Base-by-base conservation (phyloP, 176 grass and related monocot genomes). In the Oryza meridionalis region DNA sequence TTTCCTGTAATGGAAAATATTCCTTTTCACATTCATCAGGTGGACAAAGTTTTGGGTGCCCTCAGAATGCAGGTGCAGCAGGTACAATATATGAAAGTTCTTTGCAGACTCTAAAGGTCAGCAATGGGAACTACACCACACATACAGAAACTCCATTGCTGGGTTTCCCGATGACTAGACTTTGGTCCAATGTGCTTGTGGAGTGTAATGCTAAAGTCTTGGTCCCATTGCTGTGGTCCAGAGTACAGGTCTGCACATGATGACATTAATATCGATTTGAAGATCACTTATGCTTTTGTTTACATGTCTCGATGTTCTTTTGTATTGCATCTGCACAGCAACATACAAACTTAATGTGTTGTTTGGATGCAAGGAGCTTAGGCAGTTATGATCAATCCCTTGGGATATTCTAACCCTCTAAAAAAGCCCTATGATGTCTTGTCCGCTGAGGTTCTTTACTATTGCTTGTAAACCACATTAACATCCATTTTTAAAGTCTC, bases 81-180 rank as follows among this genome's bases (percentile, higher is more conserved):
- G 96, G 96, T 79, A 99, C 93, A 70, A 73, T 94, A 83, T 99
- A 96, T 88, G 91, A 99, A 83, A 90, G 80, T 80, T 90, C 91
- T 73, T 87, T 99, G 82, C 87, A 91, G 75, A 99, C 93, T 78
- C 80, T 99, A 19, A 99, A 91, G 75, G 85, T 99, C 49, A 99
- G 96, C 91, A 99, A 99, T 94, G 91, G 90, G 24, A 99, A 99
- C 83, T 92, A 96, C 50, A 93, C 93, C 58, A 99, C 96, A 51
- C 72, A 31, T 37, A 99, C 96, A 38, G 96, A 99, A 81, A 99
- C 96, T 83, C 96, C 96, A 81, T 89, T 99, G 86, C 89, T 99
- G 77, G 96, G 91, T 90, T 99, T 99, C 83, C 84, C 93, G 29
- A 70, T 72, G 61, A 86, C 79, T 70, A 87, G 83, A 76, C 89